Percentiles rank a stretch among this genome's conserved stretches.
phyloP scores from a whole-genome alignment of 495 filamentous ascomycete species.

The Xylaria longipes region DNA sequence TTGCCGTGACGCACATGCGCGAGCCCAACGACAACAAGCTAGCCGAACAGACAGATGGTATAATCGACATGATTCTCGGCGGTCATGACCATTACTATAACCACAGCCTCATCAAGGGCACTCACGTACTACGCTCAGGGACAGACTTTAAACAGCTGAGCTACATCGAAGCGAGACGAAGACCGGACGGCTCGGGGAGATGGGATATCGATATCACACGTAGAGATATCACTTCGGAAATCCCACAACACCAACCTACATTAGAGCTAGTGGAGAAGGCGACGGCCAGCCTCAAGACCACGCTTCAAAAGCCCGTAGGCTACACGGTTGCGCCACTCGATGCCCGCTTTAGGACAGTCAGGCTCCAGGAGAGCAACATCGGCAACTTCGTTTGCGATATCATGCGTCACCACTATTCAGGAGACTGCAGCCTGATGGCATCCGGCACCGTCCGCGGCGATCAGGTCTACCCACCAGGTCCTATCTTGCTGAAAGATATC shows the following conservation, averaged over 20 bases:
- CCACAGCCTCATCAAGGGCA: slow-evolving; percentile 75
- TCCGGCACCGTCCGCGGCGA: slow-evolving; percentile 90
- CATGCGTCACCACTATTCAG: slow-evolving; percentile 79
- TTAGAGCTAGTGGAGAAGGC: slow-evolving; percentile 67
- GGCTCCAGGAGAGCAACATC: slow-evolving; percentile 77
- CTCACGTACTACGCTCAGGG: slow-evolving; percentile 81
- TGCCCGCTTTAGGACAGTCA: slow-evolving; percentile 82
- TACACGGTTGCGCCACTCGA: slow-evolving; percentile 82
- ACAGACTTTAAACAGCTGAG: slow-evolving; percentile 90
- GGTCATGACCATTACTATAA: slow-evolving; percentile 91
- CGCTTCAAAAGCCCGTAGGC: slow-evolving; percentile 82
- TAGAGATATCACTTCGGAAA: slow-evolving; percentile 70
- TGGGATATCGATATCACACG: slow-evolving; percentile 84
- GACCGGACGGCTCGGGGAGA: slow-evolving; percentile 47
- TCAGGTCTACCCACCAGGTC: slow-evolving; percentile 82
- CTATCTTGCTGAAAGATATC: slow-evolving; percentile 78
- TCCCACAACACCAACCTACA: slow-evolving; percentile 65
- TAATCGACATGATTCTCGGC: slow-evolving; percentile 84
- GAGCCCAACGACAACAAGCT: slow-evolving; percentile 87
- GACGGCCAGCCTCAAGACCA: slow-evolving; percentile 72
- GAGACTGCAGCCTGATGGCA: slow-evolving; percentile 85
- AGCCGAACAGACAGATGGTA: slow-evolving; percentile 68
- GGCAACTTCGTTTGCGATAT: slow-evolving; percentile 92
- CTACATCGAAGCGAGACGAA: slow-evolving; percentile 76
- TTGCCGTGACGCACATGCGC: slow-evolving; percentile 83